Evolutionary conservation across 2,329 filamentous ascomycete genomes (phyloP).

Genomic region (Penicillium sp.): DNA sequence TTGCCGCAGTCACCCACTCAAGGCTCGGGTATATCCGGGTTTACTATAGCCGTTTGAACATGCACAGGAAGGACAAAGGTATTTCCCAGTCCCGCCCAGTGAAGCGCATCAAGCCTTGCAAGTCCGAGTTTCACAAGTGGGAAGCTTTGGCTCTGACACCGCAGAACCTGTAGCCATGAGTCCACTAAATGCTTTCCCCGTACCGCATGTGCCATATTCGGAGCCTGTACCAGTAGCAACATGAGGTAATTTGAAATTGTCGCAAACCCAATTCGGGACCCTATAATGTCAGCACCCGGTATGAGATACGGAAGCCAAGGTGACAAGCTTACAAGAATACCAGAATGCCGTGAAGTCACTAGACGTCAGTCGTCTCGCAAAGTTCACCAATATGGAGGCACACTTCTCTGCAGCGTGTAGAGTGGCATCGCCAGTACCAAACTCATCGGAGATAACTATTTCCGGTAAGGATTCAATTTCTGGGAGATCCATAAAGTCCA

Average conservation of each 20-base stretch:
- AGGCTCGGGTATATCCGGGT: not conserved
- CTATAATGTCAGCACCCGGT: slow-evolving; percentile 8
- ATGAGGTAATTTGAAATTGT: slow-evolving; percentile 36
- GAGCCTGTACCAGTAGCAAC: slow-evolving; percentile 32
- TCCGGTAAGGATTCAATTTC: slow-evolving; percentile 26
- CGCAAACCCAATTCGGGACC: slow-evolving; percentile 36
- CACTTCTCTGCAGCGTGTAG: slow-evolving; percentile 33
- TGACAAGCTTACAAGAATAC: slow-evolving; percentile 31
- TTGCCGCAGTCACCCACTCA: not conserved
- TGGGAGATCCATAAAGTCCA: slow-evolving; percentile 25
- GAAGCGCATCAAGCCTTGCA: slow-evolving; percentile 30
- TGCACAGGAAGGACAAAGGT: slow-evolving; percentile 28
- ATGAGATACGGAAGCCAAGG: not conserved
- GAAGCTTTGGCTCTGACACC: slow-evolving; percentile 31
- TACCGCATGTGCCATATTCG: slow-evolving; percentile 26
- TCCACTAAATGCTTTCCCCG: slow-evolving; percentile 30
- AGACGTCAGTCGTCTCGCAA: slow-evolving; percentile 26
- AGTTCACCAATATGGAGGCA: slow-evolving; percentile 30
- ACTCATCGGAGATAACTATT: slow-evolving; percentile 22
- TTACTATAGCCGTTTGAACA: slow-evolving; percentile 20
- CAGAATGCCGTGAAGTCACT: slow-evolving; percentile 32
- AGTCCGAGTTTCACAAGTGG: slow-evolving; percentile 32
- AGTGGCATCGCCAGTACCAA: slow-evolving; percentile 27
- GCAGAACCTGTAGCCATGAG: slow-evolving; percentile 29
- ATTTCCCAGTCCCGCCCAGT: slow-evolving; percentile 27